Evolutionary conservation across 192 early-diverging fungal genomes (phyloP).

Genomic region (Gamsiella multidivaricata): DNA sequence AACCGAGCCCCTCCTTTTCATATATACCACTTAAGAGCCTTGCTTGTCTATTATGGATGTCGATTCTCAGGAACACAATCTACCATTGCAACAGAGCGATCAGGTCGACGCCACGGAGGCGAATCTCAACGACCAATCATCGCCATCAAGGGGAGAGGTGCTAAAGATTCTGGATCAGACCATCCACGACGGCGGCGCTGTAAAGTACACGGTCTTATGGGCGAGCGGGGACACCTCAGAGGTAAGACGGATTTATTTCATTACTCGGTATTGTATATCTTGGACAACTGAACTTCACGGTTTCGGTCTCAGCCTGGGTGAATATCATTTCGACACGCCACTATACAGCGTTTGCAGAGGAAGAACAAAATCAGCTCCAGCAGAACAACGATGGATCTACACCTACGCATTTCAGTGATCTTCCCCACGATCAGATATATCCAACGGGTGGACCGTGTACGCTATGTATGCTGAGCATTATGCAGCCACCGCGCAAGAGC

Average conservation of each 20-base stretch:
- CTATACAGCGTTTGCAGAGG: no score
- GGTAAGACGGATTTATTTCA: slow-evolving; percentile 20
- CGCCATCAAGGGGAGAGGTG: slow-evolving; percentile 32
- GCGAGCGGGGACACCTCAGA: slow-evolving; percentile 53
- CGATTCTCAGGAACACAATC: slow-evolving; percentile 37
- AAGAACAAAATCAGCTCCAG: no score
- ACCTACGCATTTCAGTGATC: no score
- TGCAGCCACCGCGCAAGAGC: slow-evolving; percentile 4
- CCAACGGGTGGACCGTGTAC: slow-evolving; percentile 1
- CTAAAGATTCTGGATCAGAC: slow-evolving; percentile 47
- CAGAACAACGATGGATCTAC: no score
- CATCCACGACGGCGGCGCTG: slow-evolving; percentile 44
- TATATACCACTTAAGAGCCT: no score
- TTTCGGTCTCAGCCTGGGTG: no score
- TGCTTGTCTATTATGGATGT: slow-evolving; percentile 40
- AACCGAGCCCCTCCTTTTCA: not conserved
- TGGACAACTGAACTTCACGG: no score
- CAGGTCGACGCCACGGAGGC: not conserved
- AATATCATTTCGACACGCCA: no score
- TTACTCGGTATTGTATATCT: no score
- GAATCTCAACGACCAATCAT: not conserved
- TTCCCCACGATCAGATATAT: not conserved
- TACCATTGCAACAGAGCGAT: not conserved
- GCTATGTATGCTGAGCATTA: slow-evolving; percentile 16
- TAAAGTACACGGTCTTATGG: slow-evolving; percentile 54